A percentile compares a stretch with the other conserved stretches of the same genome.
These are phyloP conservation scores for Amanita muscaria DNA, from an alignment of 768 basidiomycete species.

Conservation along the genomic window DNA sequence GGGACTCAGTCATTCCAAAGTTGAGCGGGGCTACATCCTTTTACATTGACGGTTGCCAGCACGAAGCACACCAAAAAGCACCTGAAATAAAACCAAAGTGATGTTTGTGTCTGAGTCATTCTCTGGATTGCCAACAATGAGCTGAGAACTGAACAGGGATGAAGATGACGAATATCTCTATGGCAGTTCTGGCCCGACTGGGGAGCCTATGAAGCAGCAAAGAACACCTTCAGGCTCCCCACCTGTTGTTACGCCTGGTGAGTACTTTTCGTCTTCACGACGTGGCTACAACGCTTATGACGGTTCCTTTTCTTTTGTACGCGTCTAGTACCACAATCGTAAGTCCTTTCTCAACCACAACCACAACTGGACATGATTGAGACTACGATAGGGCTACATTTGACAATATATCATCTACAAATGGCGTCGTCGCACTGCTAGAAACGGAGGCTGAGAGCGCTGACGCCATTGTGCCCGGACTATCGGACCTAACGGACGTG, in stretches of 20 bases:
- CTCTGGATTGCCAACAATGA: background rate
- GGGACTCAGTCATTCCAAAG: no score
- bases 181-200: conserved; percentile 54
- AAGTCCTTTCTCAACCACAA: conserved; percentile 30
- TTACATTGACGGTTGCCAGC: no score
- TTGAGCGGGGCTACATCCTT: no score
- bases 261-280: conserved; percentile 24
- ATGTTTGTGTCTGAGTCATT: conserved; percentile 3
- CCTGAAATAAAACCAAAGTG: conserved; percentile 1
- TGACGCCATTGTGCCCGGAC: conserved; percentile 25
- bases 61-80: no score
- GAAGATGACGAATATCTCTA: conserved; percentile 80
- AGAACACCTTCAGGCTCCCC: conserved; percentile 6
- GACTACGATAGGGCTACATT: conserved; percentile 24
- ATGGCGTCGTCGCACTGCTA: conserved; percentile 41
- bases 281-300: conserved; percentile 25
- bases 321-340: conserved; percentile 52
- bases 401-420: conserved; percentile 34
- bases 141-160: conserved; percentile 35
- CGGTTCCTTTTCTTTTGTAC: conserved; percentile 29
- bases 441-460: conserved; percentile 38
- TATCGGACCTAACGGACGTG: conserved; percentile 23
- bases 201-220: background rate
- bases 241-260: conserved; percentile 15
- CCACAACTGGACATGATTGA: conserved; percentile 12